phyloP scores from a whole-genome alignment of 2,329 filamentous ascomycete genomes.

The Plectosphaerella sp. region DNA sequence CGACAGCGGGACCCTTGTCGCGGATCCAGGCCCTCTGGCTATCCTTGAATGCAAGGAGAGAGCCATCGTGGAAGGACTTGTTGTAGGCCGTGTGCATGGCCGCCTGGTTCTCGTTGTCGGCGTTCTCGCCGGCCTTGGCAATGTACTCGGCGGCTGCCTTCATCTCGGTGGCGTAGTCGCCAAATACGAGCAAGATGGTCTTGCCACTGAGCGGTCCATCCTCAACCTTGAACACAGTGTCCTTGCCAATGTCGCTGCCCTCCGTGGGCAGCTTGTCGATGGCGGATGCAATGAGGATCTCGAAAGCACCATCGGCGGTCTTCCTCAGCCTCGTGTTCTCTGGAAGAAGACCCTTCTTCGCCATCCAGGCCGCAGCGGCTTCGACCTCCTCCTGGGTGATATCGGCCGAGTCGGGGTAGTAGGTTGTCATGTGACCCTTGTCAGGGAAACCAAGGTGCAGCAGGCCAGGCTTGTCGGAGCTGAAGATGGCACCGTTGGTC shows the following conservation, averaged over 20 bases:
- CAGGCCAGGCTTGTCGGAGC: slow-evolving; percentile 55
- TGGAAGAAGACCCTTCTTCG: slow-evolving; percentile 63
- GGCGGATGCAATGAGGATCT: slow-evolving; percentile 71
- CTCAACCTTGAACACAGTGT: slow-evolving; percentile 55
- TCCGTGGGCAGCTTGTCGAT: slow-evolving; percentile 52
- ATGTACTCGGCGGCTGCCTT: slow-evolving; percentile 61
- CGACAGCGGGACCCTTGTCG: slow-evolving; percentile 75
- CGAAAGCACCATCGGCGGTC: slow-evolving; percentile 57
- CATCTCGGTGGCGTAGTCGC: slow-evolving; percentile 72
- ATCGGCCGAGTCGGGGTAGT: slow-evolving; percentile 71
- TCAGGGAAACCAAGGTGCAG: slow-evolving; percentile 76
- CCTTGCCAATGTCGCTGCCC: slow-evolving; percentile 66
- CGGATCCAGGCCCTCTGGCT: slow-evolving; percentile 78
- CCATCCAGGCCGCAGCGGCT: slow-evolving; percentile 68
- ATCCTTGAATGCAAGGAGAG: slow-evolving; percentile 73
- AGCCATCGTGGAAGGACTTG: slow-evolving; percentile 70
- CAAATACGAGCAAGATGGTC: slow-evolving; percentile 67
- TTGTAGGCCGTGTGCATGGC: slow-evolving; percentile 71
- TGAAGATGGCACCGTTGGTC: slow-evolving; percentile 69
- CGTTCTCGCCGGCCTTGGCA: slow-evolving; percentile 62
- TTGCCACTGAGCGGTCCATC: slow-evolving; percentile 60
- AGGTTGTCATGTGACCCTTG: slow-evolving; percentile 73
- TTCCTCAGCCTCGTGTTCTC: slow-evolving; percentile 78
- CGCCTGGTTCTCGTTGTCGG: slow-evolving; percentile 70
- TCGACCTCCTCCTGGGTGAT: slow-evolving; percentile 75